Base-by-base conservation (phyloP, 257 asterid species). In the Jasminum sambac region DNA sequence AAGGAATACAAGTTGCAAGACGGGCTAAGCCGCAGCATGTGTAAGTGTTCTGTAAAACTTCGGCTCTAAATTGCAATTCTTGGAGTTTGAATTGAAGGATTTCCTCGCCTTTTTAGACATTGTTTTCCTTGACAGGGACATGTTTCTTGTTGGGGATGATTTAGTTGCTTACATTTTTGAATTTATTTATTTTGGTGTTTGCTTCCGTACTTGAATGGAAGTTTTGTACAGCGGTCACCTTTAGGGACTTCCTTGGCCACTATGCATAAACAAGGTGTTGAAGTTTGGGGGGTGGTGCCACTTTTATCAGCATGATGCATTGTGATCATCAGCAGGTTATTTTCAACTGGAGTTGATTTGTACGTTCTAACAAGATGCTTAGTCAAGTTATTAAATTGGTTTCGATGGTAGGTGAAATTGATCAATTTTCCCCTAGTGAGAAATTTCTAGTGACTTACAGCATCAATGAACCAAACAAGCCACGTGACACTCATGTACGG, bases 171-270 rank as follows among this genome's bases (percentile, higher is more conserved):
- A n/a, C n/a, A n/a, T n/a, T 17, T n/a, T 63, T 48, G 19, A n/a
- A n/a, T n/a, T n/a, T n/a, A n/a, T n/a, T n/a, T n/a, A n/a, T n/a
- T n/a, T 78, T 38, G 65, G 25, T 24, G 67, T 23, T 70, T 66
- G 65, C n/a, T 78, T 84, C 95, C 91, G 98, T 82, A 79, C 75
- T 94, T 96, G 99, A 94, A 98, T 9, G 99, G 89, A 63, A 87
- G 96, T 79, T 94, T 81, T 63, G 99, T 94, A 64, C 98, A 94
- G 80, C 91, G 99, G 98, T 94, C 98, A 21, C 98, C 99, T 11
- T 19, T 85, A 62, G 99, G 98, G 16, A 85, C 96, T 19, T 94
- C 91, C 82, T 77, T 94, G 90, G 96, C 96, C 78, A 94, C 98
- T 46, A 90, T 94, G 48, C 98, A 94, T 81, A 84, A 90, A 76